Evolutionary conservation across 1,139 yeast species (phyloP).

Genomic region (Zygoascus hellenicus): DNA sequence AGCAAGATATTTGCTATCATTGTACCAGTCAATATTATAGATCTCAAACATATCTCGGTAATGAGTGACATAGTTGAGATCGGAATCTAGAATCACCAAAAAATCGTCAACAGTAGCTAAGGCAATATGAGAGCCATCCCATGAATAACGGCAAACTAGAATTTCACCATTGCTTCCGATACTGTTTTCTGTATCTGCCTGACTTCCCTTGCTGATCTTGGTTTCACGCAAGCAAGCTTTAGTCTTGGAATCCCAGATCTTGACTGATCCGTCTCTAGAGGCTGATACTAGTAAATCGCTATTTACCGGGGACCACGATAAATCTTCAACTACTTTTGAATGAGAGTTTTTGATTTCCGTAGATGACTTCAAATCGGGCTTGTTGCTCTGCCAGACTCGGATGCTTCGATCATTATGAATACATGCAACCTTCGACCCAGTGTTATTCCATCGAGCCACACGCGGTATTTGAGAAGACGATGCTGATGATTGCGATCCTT

Average conservation of each 20-base stretch:
- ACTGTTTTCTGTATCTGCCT: slow-evolving; percentile 36
- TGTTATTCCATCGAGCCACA: slow-evolving; percentile 26
- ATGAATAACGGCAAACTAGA: slow-evolving; percentile 41
- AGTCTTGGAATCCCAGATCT: slow-evolving; percentile 51
- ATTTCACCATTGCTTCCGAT: slow-evolving; percentile 23
- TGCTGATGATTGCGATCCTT: not conserved
- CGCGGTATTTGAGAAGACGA: slow-evolving; percentile 8
- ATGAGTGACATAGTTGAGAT: slow-evolving; percentile 15
- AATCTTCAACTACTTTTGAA: slow-evolving; percentile 42
- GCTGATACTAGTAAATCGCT: slow-evolving; percentile 53
- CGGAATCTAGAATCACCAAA: slow-evolving; percentile 17
- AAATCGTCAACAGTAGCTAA: slow-evolving; percentile 40
- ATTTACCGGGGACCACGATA: slow-evolving; percentile 58
- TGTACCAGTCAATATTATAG: slow-evolving; percentile 37
- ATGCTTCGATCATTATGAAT: slow-evolving; percentile 25
- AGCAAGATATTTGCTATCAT: slow-evolving; percentile 26
- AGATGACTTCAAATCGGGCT: slow-evolving; percentile 22
- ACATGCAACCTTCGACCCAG: slow-evolving; percentile 27
- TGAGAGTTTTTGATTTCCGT: slow-evolving; percentile 31
- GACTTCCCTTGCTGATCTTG: slow-evolving; percentile 29
- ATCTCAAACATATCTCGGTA: slow-evolving; percentile 29
- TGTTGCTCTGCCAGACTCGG: slow-evolving; percentile 27
- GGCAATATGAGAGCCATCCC: slow-evolving; percentile 49
- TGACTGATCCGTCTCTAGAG: slow-evolving; percentile 47
- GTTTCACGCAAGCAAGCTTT: not conserved